Evolutionary conservation across 352 stramenopile species (phyloP).

Genomic region (Pythium chondricola): DNA sequence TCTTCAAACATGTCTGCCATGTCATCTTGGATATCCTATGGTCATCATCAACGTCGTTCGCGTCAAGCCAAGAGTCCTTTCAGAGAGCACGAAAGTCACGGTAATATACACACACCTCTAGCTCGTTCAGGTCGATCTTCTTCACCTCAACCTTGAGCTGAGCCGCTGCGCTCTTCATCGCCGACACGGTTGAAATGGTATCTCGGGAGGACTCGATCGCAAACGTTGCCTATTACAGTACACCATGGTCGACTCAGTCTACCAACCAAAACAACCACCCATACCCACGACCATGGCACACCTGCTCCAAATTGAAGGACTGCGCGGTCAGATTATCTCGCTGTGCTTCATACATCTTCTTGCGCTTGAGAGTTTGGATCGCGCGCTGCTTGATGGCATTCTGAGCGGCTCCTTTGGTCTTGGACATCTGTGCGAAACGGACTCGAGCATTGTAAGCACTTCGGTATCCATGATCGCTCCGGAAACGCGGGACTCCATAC

Average conservation of each 20-base stretch:
- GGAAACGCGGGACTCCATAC: too few relatives aligned
- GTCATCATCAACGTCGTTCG: too few relatives aligned
- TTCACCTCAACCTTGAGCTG: constrained; percentile 93
- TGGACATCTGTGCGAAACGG: constrained; percentile 51
- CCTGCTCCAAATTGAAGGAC: constrained; percentile 87
- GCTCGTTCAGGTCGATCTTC: constrained; percentile 94
- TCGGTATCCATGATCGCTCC: too few relatives aligned
- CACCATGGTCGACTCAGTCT: neutral
- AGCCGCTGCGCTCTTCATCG: constrained; percentile 91
- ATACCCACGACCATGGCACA: constrained; percentile 5
- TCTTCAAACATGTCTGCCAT: constrained; percentile 97
- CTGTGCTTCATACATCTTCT: constrained; percentile 87
- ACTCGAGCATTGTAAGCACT: too few relatives aligned
- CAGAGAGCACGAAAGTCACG: too few relatives aligned
- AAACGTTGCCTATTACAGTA: constrained; percentile 49
- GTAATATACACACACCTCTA: constrained; percentile 89
- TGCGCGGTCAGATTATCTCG: constrained; percentile 73
- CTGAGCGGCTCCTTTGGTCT: constrained; percentile 51
- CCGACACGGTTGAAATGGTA: constrained; percentile 88
- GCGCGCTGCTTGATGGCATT: constrained; percentile 81
- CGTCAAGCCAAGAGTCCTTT: too few relatives aligned
- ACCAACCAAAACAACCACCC: neutral
- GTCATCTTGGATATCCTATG: constrained; percentile 92
- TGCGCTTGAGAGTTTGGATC: constrained; percentile 83
- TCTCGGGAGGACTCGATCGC: constrained; percentile 92